A percentile compares a stretch with the other conserved stretches of the same genome.
phyloP scores from a whole-genome alignment of 768 basidiomycete genomes.

The Podaxis sp. region DNA sequence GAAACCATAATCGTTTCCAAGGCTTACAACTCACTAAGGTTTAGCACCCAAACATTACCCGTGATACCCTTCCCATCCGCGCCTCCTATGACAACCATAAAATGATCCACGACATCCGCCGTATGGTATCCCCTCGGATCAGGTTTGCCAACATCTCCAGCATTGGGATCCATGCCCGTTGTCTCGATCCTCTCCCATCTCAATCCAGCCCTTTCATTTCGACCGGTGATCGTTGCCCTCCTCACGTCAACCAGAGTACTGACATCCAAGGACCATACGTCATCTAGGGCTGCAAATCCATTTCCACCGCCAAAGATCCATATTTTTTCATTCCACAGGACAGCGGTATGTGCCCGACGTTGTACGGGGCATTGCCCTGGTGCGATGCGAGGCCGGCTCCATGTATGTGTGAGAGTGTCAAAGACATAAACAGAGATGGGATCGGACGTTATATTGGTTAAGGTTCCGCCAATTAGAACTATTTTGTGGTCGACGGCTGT shows the following conservation, averaged over 20 bases:
- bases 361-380: constrained; percentile 49
- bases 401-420: constrained; percentile 72
- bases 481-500: constrained; percentile 80
- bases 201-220: constrained; percentile 9
- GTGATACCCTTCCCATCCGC: constrained; percentile 73
- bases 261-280: constrained; percentile 85
- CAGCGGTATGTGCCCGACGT: constrained; percentile 85
- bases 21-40: constrained; percentile 86
- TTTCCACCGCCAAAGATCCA: constrained; percentile 94
- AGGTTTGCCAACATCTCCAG: constrained; percentile 35
- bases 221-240: constrained; percentile 20
- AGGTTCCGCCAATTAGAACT: constrained; percentile 73
- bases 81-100: constrained; percentile 88
- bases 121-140: constrained; percentile 87
- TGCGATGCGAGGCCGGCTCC: constrained; percentile 51
- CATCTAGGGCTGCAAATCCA: constrained; percentile 82
- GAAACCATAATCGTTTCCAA: constrained; percentile 72
- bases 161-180: neutral
- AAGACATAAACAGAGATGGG: constrained; percentile 82
- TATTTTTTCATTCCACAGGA: constrained; percentile 69
- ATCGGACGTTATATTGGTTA: constrained; percentile 75
- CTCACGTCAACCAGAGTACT: constrained; percentile 24
- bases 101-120: constrained; percentile 78
- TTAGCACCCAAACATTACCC: constrained; percentile 22
- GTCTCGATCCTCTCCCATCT: constrained; percentile 52